Percentiles rank a stretch among this genome's conserved stretches.
phyloP scores from a whole-genome alignment of 768 basidiomycete species.

The Tephrocybe sp. region DNA sequence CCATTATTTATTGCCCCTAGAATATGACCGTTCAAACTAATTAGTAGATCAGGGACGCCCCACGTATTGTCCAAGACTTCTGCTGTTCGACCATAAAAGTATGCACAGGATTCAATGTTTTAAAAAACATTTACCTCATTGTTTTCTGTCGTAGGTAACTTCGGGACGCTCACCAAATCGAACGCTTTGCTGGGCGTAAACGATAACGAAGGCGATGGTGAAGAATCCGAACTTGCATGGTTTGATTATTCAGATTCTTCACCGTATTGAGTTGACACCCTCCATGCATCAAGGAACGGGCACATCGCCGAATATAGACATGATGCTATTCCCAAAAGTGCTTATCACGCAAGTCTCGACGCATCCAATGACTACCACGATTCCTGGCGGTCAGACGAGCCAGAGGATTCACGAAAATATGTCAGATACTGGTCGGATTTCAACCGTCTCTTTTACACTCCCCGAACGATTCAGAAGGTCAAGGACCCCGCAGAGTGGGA shows the following conservation, averaged over 20 bases:
- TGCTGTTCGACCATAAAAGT: conserved; percentile 72
- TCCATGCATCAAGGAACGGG: conserved; percentile 35
- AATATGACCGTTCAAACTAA: background rate
- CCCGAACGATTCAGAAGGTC: conserved; percentile 61
- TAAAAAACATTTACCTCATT: background rate
- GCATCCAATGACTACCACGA: conserved; percentile 16
- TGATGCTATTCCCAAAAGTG: conserved; percentile 48
- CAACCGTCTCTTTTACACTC: conserved; percentile 59
- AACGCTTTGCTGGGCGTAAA: conserved; percentile 37
- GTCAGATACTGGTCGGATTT: conserved; percentile 72
- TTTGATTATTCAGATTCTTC: conserved; percentile 9
- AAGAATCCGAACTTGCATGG: conserved; percentile 18
- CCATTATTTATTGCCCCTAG: background rate
- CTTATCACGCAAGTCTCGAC: conserved; percentile 48
- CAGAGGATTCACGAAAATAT: conserved; percentile 17
- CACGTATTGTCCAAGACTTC: conserved; percentile 57
- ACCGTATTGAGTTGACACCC: background rate
- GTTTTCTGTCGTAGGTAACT: conserved; percentile 46
- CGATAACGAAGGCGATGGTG: conserved; percentile 17
- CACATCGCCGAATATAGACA: conserved; percentile 48
- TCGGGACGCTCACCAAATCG: conserved; percentile 51
- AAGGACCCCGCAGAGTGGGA: conserved; percentile 61
- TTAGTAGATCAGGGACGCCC: conserved; percentile 36
- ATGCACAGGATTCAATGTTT: conserved; percentile 17
- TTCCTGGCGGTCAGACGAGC: conserved; percentile 5